Evolutionary conservation across 805 yeast species (phyloP).

Genomic region (Soucietia sequanensis): DNA sequence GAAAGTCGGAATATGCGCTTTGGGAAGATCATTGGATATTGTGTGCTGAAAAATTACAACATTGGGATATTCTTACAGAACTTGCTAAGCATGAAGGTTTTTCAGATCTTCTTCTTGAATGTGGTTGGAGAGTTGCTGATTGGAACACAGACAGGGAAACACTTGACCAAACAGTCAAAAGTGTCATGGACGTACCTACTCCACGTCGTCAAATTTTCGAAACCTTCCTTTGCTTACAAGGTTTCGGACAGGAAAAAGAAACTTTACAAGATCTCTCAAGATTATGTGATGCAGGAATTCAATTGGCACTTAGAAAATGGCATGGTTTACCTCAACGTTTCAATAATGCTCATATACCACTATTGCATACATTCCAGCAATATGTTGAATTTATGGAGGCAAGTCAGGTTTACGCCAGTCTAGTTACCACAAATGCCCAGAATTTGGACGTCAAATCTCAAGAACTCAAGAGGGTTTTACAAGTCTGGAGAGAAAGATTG

Average conservation of each 20-base stretch:
- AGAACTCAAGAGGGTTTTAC: conserved; percentile 89
- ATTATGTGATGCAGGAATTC: conserved; percentile 94
- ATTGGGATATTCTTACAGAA: conserved; percentile 97
- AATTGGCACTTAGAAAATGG: conserved; percentile 89
- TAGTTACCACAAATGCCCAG: conserved; percentile 86
- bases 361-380: conserved; percentile 94
- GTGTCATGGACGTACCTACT: conserved; percentile 98
- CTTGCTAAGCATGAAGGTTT: conserved; percentile 97
- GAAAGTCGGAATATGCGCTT: conserved; percentile 89
- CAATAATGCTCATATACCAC: conserved; percentile 82
- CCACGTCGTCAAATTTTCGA: conserved; percentile 96
- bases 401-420: conserved; percentile 83
- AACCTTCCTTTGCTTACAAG: conserved; percentile 89
- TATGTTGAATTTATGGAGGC: conserved; percentile 98
- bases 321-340: conserved; percentile 77
- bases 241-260: conserved; percentile 87
- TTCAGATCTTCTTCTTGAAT: conserved; percentile 90
- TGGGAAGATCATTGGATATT: conserved; percentile 99
- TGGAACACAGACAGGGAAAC: conserved; percentile 97
- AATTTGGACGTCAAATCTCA: conserved; percentile 91
- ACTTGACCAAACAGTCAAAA: conserved; percentile 87
- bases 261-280: conserved; percentile 81
- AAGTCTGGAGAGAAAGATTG: conserved; percentile 96
- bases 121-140: conserved; percentile 99
- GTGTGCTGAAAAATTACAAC: conserved; percentile 95